Evolutionary conservation across 176 grass and related monocot species (phyloP).

Genomic region (Oryza brachyantha): DNA sequence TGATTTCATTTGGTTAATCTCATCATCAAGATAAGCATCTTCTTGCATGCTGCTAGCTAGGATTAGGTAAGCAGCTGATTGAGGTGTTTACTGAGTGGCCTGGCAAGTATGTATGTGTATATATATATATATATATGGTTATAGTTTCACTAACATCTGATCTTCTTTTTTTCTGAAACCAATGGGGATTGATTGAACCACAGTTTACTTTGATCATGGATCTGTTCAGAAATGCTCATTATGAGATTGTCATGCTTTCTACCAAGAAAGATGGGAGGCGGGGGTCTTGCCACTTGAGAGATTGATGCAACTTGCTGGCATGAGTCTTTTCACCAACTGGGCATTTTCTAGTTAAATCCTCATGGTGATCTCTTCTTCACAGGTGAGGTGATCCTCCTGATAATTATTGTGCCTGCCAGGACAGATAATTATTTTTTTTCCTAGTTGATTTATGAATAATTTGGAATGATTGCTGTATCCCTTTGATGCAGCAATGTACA

Average conservation of each 20-base stretch:
- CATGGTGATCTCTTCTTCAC: background rate
- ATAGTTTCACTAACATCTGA: background rate
- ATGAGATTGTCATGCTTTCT: background rate
- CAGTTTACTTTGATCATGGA: background rate
- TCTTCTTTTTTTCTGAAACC: background rate
- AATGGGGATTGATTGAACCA: background rate
- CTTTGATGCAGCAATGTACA: conserved; percentile 7
- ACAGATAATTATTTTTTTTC: background rate
- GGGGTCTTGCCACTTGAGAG: background rate
- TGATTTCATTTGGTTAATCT: conserved; percentile 2
- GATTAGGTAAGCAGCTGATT: background rate
- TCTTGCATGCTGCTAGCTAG: background rate
- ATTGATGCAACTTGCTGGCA: conserved; percentile 1
- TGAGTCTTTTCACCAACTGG: background rate
- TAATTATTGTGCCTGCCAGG: conserved; percentile 18
- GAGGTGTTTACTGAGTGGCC: background rate
- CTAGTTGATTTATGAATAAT: conserved; percentile 31
- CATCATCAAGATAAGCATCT: conserved; percentile 26
- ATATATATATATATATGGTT: too few relatives aligned
- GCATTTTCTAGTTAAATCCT: background rate
- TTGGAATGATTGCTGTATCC: conserved; percentile 28
- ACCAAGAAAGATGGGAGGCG: background rate
- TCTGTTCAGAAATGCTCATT: background rate
- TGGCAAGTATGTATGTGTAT: background rate
- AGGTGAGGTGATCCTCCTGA: background rate